Evolutionary conservation across 1,139 yeast genomes (phyloP).

Genomic region (Suzukiozyma palmioleophila): DNA sequence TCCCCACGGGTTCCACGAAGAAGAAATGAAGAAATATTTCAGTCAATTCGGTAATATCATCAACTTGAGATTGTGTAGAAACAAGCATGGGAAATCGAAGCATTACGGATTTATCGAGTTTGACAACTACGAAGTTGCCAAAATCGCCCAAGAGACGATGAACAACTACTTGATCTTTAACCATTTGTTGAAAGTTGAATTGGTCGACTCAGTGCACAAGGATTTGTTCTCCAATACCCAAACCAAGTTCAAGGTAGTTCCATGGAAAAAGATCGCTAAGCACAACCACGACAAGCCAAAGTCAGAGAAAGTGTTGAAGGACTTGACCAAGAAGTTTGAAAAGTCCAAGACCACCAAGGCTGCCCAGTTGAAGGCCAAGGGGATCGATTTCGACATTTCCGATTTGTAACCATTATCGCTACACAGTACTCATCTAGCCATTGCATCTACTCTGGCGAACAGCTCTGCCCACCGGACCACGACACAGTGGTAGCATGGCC

Average conservation of each 20-base stretch:
- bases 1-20: slow-evolving; percentile 89
- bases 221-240: slow-evolving; percentile 53
- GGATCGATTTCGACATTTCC: slow-evolving; percentile 43
- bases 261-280: slow-evolving; percentile 56
- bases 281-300: slow-evolving; percentile 55
- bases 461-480: too few species aligned
- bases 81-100: slow-evolving; percentile 86
- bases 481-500: too few species aligned
- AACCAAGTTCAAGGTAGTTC: slow-evolving; percentile 53
- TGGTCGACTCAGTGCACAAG: slow-evolving; percentile 43
- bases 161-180: slow-evolving; percentile 87
- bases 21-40: slow-evolving; percentile 75
- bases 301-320: slow-evolving; percentile 56
- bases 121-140: slow-evolving; percentile 68
- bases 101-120: slow-evolving; percentile 93
- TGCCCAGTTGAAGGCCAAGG: slow-evolving; percentile 46
- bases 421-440: too few species aligned
- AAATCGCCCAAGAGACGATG: slow-evolving; percentile 91
- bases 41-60: slow-evolving; percentile 83
- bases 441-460: too few species aligned
- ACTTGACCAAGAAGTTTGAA: slow-evolving; percentile 42
- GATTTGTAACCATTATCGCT: not conserved
- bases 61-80: slow-evolving; percentile 77
- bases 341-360: slow-evolving; percentile 40
- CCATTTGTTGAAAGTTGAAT: slow-evolving; percentile 69